phyloP scores from a whole-genome alignment of 176 grass and related monocot species.

The Bothriochloa decipiens region DNA sequence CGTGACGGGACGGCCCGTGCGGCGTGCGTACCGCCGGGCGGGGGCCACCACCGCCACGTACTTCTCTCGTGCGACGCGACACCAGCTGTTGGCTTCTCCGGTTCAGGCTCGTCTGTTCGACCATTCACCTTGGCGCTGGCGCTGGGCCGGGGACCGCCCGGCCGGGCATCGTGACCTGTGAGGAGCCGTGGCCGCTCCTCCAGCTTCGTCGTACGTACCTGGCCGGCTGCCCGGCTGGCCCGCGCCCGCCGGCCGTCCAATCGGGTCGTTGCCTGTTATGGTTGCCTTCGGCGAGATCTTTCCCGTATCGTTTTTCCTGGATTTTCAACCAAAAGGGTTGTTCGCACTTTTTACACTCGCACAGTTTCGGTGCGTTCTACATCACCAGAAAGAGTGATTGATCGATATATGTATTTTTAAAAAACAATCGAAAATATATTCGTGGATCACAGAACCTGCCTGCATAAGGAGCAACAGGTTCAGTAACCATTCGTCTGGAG shows the following conservation, averaged over 20 bases:
- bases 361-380: neutral
- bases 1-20: constrained; percentile 16
- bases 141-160: constrained; percentile 25
- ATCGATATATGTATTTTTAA: too few relatives aligned
- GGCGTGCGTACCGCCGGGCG: too few relatives aligned
- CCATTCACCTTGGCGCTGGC: too few relatives aligned
- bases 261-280: neutral
- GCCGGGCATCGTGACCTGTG: neutral
- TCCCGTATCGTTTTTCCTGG: neutral
- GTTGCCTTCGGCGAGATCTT: constrained; percentile 11
- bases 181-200: constrained; percentile 33
- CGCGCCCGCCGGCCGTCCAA: neutral
- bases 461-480: neutral
- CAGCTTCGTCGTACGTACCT: constrained; percentile 17
- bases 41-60: too few relatives aligned
- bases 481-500: too few relatives aligned
- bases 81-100: too few relatives aligned
- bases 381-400: neutral
- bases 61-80: neutral
- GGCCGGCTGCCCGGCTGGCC: neutral
- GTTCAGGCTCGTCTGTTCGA: too few relatives aligned
- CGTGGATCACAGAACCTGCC: neutral
- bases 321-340: neutral
- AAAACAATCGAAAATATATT: too few relatives aligned
- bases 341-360: neutral